Conservation (phyloP, 2,329 filamentous ascomycete genomes). For the Sporothrix pallida region DNA sequence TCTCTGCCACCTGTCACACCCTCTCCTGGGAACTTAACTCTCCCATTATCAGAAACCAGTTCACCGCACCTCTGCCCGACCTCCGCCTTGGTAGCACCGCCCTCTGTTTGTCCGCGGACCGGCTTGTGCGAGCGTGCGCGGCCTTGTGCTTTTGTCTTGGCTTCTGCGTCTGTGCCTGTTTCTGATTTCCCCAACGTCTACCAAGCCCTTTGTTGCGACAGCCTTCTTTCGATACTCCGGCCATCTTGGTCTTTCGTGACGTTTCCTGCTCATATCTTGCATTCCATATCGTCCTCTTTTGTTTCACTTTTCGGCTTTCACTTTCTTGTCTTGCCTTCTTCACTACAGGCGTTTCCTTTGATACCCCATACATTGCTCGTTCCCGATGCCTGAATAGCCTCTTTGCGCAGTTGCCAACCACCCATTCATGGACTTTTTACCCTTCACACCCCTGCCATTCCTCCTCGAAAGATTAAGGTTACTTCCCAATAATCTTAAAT, state of each 20-base stretch:
- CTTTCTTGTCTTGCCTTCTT: not conserved
- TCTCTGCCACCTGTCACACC: not conserved
- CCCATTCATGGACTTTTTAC: not conserved
- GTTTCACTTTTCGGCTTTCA: not conserved
- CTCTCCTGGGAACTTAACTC: not conserved
- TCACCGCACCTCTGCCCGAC: not conserved
- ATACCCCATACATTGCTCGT: not conserved
- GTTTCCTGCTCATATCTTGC: not conserved
- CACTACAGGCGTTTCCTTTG: not conserved
- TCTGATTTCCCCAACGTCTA: not conserved
- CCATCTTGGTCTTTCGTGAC: not conserved
- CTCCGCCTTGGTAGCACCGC: slow-evolving; percentile 13
- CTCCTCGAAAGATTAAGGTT: not conserved
- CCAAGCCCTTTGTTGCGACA: not conserved
- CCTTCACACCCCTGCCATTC: not conserved
- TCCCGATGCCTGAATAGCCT: slow-evolving; percentile 5
- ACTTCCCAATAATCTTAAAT: not conserved
- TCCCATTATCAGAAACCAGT: too few species aligned
- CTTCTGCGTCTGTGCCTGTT: not conserved
- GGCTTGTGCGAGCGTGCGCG: not conserved
- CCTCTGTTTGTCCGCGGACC: not conserved
- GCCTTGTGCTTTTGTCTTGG: not conserved
- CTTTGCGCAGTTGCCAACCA: not conserved
- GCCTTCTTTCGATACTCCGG: not conserved
- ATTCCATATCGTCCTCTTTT: not conserved